These are phyloP conservation scores for Chamaecyparis obtusa DNA, from an alignment of 75 land plant species.

Conservation along the genomic window DNA sequence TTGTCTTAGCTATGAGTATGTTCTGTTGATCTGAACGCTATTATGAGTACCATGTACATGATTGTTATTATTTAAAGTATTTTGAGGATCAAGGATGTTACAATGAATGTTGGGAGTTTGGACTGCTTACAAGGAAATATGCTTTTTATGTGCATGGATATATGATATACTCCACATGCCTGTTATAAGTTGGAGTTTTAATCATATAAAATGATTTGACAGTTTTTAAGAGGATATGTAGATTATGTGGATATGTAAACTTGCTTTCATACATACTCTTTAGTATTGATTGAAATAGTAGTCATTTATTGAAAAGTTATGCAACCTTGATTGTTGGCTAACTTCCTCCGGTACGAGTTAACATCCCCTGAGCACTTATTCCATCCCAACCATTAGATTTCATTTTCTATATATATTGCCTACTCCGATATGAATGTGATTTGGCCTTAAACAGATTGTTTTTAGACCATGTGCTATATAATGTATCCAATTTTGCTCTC, in stretches of 20 bases:
- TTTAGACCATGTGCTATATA: background rate
- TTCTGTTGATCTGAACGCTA: background rate
- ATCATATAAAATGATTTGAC: background rate
- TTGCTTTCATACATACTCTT: background rate
- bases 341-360: background rate
- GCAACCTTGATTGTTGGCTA: background rate
- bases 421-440: background rate
- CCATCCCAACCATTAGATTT: no score
- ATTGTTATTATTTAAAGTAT: no score
- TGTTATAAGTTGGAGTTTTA: background rate
- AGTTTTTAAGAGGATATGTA: background rate
- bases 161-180: background rate
- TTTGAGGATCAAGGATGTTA: background rate
- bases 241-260: background rate
- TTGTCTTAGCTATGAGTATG: background rate
- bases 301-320: background rate
- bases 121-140: background rate
- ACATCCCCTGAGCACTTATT: no score
- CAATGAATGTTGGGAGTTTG: background rate
- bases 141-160: background rate
- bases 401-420: background rate
- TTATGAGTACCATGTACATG: background rate
- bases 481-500: background rate
- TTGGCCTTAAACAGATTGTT: background rate
- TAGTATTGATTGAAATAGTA: background rate